These are phyloP conservation scores for Laguncularia racemosa DNA, from an alignment of 345 rosid genomes.

Conservation along the genomic window DNA sequence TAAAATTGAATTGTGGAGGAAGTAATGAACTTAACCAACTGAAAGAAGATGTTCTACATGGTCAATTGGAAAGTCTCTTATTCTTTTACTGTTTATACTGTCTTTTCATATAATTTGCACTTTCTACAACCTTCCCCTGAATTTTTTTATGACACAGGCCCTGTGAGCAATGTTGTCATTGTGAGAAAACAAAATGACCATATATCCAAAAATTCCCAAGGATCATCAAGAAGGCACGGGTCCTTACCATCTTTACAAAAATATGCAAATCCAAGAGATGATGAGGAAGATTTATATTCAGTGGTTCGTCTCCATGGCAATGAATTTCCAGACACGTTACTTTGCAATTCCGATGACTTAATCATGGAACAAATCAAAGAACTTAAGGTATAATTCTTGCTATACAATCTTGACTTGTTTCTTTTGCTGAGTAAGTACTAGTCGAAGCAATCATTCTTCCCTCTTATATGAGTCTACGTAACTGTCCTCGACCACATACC, in stretches of 20 bases:
- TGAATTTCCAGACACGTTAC: constrained; percentile 20
- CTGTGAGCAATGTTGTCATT: constrained; percentile 60
- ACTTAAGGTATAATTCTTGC: constrained; percentile 43
- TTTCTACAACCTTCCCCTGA: background rate
- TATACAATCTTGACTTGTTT: background rate
- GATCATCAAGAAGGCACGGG: constrained; percentile 46
- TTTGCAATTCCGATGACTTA: constrained; percentile 27
- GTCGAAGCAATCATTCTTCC: too few species aligned
- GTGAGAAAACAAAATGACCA: constrained; percentile 30
- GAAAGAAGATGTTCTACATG: too few species aligned
- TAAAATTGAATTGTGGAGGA: too few species aligned
- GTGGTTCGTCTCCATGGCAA: constrained; percentile 33
- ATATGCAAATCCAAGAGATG: constrained; percentile 38
- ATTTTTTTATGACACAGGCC: constrained; percentile 31
- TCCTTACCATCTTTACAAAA: constrained; percentile 63
- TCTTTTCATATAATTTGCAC: background rate
- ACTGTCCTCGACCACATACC: too few species aligned
- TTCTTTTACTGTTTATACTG: too few species aligned
- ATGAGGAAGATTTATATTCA: constrained; percentile 19
- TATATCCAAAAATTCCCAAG: constrained; percentile 15
- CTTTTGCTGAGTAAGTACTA: too few species aligned
- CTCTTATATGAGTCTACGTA: too few species aligned
- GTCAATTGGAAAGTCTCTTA: too few species aligned
- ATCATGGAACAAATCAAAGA: constrained; percentile 53
- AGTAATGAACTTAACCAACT: too few species aligned